These are phyloP conservation scores for Hypoxylon perforatum DNA, from an alignment of 495 filamentous ascomycete species.

Conservation along the genomic window DNA sequence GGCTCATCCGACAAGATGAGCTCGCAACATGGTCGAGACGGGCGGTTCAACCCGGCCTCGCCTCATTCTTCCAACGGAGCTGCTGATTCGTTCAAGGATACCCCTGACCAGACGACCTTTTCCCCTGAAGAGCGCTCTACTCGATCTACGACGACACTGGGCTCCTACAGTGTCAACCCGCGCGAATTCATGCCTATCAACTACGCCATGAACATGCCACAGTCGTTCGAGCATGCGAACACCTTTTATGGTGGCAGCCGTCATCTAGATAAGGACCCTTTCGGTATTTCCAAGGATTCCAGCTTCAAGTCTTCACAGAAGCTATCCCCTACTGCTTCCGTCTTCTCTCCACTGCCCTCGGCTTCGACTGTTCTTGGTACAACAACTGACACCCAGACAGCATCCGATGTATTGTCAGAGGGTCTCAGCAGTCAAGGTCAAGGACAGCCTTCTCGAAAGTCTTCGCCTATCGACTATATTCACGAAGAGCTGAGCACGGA, in stretches of 20 bases:
- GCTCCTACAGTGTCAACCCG: slow-evolving; percentile 34
- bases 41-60: slow-evolving; percentile 58
- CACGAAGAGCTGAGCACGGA: slow-evolving; percentile 51
- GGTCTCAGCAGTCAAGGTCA: slow-evolving; percentile 10
- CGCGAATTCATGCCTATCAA: slow-evolving; percentile 34
- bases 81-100: slow-evolving; percentile 66
- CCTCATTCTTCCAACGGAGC: slow-evolving; percentile 68
- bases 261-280: slow-evolving; percentile 56
- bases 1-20: slow-evolving; percentile 35
- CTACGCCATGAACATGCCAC: slow-evolving; percentile 29
- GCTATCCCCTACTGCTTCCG: slow-evolving; percentile 61
- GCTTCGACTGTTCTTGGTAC: slow-evolving; percentile 45
- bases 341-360: slow-evolving; percentile 55
- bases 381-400: slow-evolving; percentile 30
- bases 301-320: slow-evolving; percentile 51
- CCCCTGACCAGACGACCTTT: slow-evolving; percentile 71
- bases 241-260: slow-evolving; percentile 26
- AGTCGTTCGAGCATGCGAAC: slow-evolving; percentile 28
- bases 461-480: slow-evolving; percentile 18
- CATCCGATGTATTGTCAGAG: slow-evolving; percentile 20
- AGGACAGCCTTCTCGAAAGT: slow-evolving; percentile 7
- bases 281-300: slow-evolving; percentile 45
- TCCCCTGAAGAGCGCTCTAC: slow-evolving; percentile 67
- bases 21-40: slow-evolving; percentile 47
- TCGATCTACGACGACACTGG: slow-evolving; percentile 45